Evolutionary conservation across 768 basidiomycete genomes (phyloP).

Genomic region (Serendipita sp.): DNA sequence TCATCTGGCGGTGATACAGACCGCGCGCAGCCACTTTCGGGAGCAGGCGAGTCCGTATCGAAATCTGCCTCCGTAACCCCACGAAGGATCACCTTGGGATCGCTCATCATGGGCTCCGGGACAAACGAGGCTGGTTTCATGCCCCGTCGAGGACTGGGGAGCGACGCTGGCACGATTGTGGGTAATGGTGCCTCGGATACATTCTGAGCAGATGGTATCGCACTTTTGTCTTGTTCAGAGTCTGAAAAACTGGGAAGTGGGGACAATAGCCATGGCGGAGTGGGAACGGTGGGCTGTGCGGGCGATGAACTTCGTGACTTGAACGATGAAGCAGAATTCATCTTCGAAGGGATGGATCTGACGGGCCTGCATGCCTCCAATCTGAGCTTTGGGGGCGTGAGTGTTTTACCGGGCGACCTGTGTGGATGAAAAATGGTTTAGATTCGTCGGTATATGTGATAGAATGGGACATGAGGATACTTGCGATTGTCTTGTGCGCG

Average conservation of each 20-base stretch:
- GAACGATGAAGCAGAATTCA: too few species aligned
- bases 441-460: too few species aligned
- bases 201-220: not conserved
- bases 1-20: constrained; percentile 1
- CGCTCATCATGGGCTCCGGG: not conserved
- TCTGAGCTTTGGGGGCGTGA: too few species aligned
- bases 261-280: not conserved
- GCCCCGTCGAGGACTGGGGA: not conserved
- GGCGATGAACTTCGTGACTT: not conserved
- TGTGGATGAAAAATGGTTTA: too few species aligned
- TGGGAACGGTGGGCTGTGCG: not conserved
- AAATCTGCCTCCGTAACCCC: not conserved
- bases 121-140: not conserved
- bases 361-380: too few species aligned
- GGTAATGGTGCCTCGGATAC: not conserved
- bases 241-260: not conserved
- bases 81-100: not conserved
- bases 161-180: not conserved
- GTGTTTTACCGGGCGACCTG: too few species aligned
- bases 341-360: too few species aligned
- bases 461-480: too few species aligned
- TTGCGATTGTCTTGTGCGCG: not conserved
- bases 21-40: not conserved
- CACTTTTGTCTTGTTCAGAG: not conserved
- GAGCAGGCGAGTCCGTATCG: not conserved